Percentiles rank a stretch among this genome's conserved stretches.
Conservation (phyloP, 1,284 basidiomycete species). For the Ceratobasidium sp. region DNA sequence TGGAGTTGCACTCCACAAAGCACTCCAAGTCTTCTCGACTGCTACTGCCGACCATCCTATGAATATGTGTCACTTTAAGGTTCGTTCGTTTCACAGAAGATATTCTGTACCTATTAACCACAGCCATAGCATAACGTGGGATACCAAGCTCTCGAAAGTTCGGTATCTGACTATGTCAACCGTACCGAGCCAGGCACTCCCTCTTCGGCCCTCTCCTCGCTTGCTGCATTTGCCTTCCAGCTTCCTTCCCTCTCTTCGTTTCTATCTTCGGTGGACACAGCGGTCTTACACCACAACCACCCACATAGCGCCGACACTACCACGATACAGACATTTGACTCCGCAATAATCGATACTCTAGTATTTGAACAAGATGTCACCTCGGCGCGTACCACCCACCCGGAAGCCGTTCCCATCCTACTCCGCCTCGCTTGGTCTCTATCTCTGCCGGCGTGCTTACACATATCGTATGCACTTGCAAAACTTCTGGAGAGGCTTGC, state of each 20-base stretch:
- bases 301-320: conserved; percentile 58
- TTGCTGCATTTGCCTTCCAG: conserved; percentile 40
- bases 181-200: conserved; percentile 20
- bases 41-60: conserved; percentile 68
- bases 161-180: conserved; percentile 24
- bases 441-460: not conserved
- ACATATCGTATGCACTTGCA: conserved; percentile 63
- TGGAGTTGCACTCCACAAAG: conserved; percentile 59
- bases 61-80: conserved; percentile 77
- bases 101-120: not conserved
- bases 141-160: conserved; percentile 69
- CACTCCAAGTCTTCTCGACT: conserved; percentile 73
- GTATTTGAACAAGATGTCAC: conserved; percentile 45
- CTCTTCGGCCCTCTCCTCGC: conserved; percentile 16
- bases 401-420: conserved; percentile 48
- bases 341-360: conserved; percentile 56
- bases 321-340: conserved; percentile 55
- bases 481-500: conserved; percentile 74
- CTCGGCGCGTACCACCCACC: conserved; percentile 44
- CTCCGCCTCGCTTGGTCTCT: conserved; percentile 46
- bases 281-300: conserved; percentile 60
- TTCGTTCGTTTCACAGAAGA: conserved; percentile 54
- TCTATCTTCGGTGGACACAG: conserved; percentile 24
- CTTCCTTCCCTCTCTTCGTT: conserved; percentile 40
- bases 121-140: conserved; percentile 71